Evolutionary conservation across 306 rosid species (phyloP), one percentile per base, ranked within the genome.

Genomic region (Carpinus fangiana): DNA sequence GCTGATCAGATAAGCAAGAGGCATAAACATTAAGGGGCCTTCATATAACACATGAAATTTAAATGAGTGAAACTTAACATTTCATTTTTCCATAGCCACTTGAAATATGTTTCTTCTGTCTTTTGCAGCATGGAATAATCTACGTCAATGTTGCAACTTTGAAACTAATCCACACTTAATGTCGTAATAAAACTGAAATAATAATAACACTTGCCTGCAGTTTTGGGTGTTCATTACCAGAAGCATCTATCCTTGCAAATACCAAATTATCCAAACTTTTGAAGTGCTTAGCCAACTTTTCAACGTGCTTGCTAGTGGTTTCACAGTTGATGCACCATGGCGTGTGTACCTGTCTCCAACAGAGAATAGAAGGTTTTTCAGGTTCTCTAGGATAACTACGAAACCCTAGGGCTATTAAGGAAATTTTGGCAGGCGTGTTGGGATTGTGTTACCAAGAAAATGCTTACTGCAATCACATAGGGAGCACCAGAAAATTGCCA

Each of bases 311-410:
- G 85, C 80, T 90, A 26, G 84, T 93, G 74, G 90, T 79, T 83
- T 95, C 98, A 64, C 99, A 95, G 74, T 76, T 88, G 78, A 87
- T 79, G 83, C 99, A 95, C 99, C 99, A 93, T 43, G 99, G 98
- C 16, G 99, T 83, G 66, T 79, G 85, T 56, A 95, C 97, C 99
- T 95, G 84, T 85, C 86, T 83, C 76, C 31, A 78, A 76, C 67
- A 68, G 67, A 23, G 18, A 73, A 55, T 45, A 45, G 56, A 62
- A 81, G 48, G 23, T 65, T 26, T 68, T 83, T 72, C 28, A 7
- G 34, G 55, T 18, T 60, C 56, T 36, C 47, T 66, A 59, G 7
- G 23, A 23, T 4, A 59, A 59, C 23, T 17, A 0, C 16, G 71
- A 66, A 66, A 36, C 50, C 69, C 46, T 18, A 38, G 50, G 28